These are phyloP conservation scores for Monosporascus sp. DNA, from an alignment of 2,329 filamentous ascomycete species.

Conservation along the genomic window DNA sequence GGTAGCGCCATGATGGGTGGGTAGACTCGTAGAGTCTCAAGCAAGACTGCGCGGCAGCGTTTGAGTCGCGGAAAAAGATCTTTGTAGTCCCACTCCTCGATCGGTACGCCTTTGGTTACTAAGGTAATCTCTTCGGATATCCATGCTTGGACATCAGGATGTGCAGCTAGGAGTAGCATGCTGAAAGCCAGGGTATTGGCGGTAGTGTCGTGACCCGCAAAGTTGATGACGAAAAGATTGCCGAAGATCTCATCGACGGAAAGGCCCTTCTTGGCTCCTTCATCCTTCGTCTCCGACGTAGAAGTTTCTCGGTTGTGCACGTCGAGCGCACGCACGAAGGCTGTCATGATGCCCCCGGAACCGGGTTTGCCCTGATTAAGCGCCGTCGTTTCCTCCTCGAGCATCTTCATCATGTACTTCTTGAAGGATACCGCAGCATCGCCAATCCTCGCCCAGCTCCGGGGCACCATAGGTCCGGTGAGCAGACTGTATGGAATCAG, in stretches of 20 bases:
- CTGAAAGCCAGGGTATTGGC: constrained; percentile 16
- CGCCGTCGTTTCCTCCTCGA: constrained; percentile 15
- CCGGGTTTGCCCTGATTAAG: constrained; percentile 12
- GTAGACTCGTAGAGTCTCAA: constrained; percentile 5
- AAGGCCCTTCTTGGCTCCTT: constrained; percentile 9
- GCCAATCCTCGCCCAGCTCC: constrained; percentile 10
- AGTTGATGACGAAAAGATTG: constrained; percentile 26
- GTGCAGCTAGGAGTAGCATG: constrained; percentile 15
- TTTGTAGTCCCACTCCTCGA: constrained; percentile 13
- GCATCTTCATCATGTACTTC: constrained; percentile 18
- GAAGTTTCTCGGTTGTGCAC: not conserved
- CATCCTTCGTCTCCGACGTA: not conserved
- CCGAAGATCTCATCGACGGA: constrained; percentile 18
- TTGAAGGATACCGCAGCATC: constrained; percentile 15
- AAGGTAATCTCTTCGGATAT: constrained; percentile 7
- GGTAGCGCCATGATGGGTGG: constrained; percentile 2
- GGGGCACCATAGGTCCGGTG: constrained; percentile 5
- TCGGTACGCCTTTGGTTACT: not conserved
- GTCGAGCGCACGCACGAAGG: constrained; percentile 16
- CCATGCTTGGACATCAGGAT: constrained; percentile 15
- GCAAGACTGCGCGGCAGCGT: constrained; percentile 16
- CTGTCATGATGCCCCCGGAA: constrained; percentile 18
- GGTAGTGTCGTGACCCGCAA: constrained; percentile 25
- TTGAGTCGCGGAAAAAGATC: constrained; percentile 15
- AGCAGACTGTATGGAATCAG: constrained; percentile 11